These are phyloP conservation scores for Phytophthora syringae DNA, from an alignment of 352 stramenopile genomes.

Conservation along the genomic window DNA sequence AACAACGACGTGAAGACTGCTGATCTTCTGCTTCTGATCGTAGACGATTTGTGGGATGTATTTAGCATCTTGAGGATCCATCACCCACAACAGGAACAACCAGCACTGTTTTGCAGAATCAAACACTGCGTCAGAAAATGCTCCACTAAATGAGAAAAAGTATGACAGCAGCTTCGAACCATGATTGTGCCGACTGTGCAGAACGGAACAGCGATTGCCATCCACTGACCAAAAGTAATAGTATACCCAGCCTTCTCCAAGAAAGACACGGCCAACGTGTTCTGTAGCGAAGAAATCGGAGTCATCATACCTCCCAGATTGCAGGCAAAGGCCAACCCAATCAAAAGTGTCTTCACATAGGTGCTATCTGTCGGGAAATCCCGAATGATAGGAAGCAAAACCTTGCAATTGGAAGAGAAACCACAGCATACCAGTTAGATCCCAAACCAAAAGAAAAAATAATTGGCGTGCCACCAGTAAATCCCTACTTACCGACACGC, in stretches of 20 bases:
- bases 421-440: slow-evolving; percentile 1
- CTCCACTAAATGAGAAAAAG: neutral
- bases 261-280: slow-evolving; percentile 87
- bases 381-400: slow-evolving; percentile 88
- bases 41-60: slow-evolving; percentile 94
- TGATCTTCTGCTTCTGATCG: slow-evolving; percentile 91
- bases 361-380: slow-evolving; percentile 86
- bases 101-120: slow-evolving; percentile 62
- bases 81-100: slow-evolving; percentile 88
- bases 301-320: slow-evolving; percentile 95
- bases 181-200: slow-evolving; percentile 87
- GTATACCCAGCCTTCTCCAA: slow-evolving; percentile 87
- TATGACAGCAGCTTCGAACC: slow-evolving; percentile 37
- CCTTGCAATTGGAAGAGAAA: slow-evolving; percentile 31
- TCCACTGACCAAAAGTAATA: slow-evolving; percentile 93
- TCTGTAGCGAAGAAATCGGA: slow-evolving; percentile 92
- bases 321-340: slow-evolving; percentile 93
- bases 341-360: slow-evolving; percentile 92
- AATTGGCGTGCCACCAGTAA: neutral
- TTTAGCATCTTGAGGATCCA: slow-evolving; percentile 87
- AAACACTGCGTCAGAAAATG: slow-evolving; percentile 5
- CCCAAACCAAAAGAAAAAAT: neutral
- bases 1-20: slow-evolving; percentile 88
- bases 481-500: slow-evolving; percentile 72
- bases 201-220: slow-evolving; percentile 90